Percentiles rank a stretch among this genome's conserved stretches.
phyloP scores from a whole-genome alignment of 164 flowering plant genomes.

The Vitis riparia region DNA sequence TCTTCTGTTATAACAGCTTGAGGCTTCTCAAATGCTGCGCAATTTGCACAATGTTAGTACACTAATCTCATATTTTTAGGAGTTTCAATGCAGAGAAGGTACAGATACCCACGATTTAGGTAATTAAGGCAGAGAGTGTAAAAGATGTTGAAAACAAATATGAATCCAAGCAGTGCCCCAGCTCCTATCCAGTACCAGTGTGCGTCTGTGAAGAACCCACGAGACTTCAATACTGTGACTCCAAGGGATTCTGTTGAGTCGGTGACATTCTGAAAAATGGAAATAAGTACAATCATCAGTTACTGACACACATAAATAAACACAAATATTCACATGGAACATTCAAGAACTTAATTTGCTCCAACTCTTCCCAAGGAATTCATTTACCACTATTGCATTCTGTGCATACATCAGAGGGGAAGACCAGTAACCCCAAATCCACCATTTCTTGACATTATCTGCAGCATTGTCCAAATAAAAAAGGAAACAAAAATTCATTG shows the following conservation, averaged over 20 bases:
- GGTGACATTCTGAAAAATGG: conserved; percentile 6
- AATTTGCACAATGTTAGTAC: no score
- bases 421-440: no score
- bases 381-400: no score
- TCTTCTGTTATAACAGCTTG: conserved; percentile 18
- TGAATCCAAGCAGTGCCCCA: conserved; percentile 23
- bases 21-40: conserved; percentile 4
- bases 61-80: no score
- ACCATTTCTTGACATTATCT: no score
- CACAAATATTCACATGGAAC: no score
- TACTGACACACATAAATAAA: neutral
- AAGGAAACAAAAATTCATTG: neutral
- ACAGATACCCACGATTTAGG: conserved; percentile 10
- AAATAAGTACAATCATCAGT: neutral
- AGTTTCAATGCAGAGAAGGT: no score
- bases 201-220: conserved; percentile 22
- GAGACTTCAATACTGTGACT: conserved; percentile 18
- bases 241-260: conserved; percentile 16
- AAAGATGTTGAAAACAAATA: conserved; percentile 12
- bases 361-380: no score
- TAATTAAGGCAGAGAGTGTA: conserved; percentile 23
- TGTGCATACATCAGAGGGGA: no score
- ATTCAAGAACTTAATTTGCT: no score
- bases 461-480: neutral
- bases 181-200: conserved; percentile 34